A percentile compares a stretch with the other conserved stretches of the same genome.
These are phyloP conservation scores for Lecanosticta acicola DNA, from an alignment of 2,329 filamentous ascomycete genomes.

Conservation along the genomic window DNA sequence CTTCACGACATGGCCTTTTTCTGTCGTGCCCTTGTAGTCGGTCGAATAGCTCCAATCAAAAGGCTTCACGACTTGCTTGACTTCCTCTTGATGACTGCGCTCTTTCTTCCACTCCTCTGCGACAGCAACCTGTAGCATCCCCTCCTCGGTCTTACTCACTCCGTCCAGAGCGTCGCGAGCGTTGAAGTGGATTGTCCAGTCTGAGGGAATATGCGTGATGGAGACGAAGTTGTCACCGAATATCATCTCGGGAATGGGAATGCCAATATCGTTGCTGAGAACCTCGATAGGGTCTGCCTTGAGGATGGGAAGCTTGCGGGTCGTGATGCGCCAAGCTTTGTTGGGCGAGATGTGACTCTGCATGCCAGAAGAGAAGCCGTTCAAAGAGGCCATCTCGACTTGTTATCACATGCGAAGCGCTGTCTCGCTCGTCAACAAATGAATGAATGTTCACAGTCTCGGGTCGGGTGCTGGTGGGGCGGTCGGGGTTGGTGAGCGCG, in stretches of 20 bases:
- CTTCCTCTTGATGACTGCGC: constrained; percentile 69
- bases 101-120: constrained; percentile 79
- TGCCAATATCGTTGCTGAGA: constrained; percentile 71
- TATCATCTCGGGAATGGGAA: constrained; percentile 96
- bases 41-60: constrained; percentile 99
- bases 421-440: too few species aligned
- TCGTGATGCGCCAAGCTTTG: constrained; percentile 52
- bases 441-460: too few species aligned
- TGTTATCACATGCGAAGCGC: not conserved
- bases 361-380: constrained; percentile 9
- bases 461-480: constrained; percentile 1
- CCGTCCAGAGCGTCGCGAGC: constrained; percentile 80
- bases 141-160: constrained; percentile 87
- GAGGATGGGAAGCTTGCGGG: constrained; percentile 89
- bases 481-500: constrained; percentile 1
- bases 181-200: constrained; percentile 76
- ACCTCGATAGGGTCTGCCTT: constrained; percentile 85
- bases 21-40: constrained; percentile 68
- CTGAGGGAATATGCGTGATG: constrained; percentile 65
- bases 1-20: constrained; percentile 5
- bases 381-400: constrained; percentile 13
- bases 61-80: constrained; percentile 88
- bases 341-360: constrained; percentile 24
- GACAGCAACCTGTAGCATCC: constrained; percentile 91
- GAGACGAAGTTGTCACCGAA: constrained; percentile 89